Evolutionary conservation across 2,329 filamentous ascomycete genomes (phyloP), one percentile per base, ranked within the genome.

Genomic region (Aspergillus unguis): DNA sequence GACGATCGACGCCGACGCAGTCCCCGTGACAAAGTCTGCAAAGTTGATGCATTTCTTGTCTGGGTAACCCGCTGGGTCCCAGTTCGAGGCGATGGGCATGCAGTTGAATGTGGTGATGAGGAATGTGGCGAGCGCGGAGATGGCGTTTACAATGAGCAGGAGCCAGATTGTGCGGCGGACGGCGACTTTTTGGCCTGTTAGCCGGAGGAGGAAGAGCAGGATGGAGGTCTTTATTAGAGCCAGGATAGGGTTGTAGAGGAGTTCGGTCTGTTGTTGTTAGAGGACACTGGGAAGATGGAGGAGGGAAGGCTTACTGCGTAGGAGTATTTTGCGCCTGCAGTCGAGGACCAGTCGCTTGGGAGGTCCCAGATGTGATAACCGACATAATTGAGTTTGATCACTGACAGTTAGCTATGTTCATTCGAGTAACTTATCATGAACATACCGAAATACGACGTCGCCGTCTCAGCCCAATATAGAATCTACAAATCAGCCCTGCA

Each of bases 21-120:
- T 65, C 2, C 59, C 58, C 1, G 69, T 59, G 41, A 61, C 68
- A 45, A 70, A 68, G 1, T 48, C 58, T 10, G 56, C 60, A 33
- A 64, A 61, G n/a, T 66, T 48, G 35, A 69, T 61, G 40, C 66
- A 70, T n/a, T 52, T 60, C 0, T 63, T 62, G 9, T 53, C 55
- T 11, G 49, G 25, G 37, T 52, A 52, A 6, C 27, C 31, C 2
- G 35, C 62, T 60, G 17, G 52, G 47, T 66, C 56, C 37, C 60
- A 70, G 27, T 65, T 52, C 17, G 61, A 62, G 10, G 52, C 48
- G 7, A 69, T 53, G 4, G 66, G 66, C 1, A 32, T 45, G 53
- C 66, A 70, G 55, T 67, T 66, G 33, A 69, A 68, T n/a, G 66
- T 60, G 28, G 66, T 62, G 26, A 67, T 59, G 3, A 67, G 48